A percentile compares a stretch with the other conserved stretches of the same genome.
phyloP scores from a whole-genome alignment of 2,329 filamentous ascomycete genomes.

The Colletotrichum sp. region DNA sequence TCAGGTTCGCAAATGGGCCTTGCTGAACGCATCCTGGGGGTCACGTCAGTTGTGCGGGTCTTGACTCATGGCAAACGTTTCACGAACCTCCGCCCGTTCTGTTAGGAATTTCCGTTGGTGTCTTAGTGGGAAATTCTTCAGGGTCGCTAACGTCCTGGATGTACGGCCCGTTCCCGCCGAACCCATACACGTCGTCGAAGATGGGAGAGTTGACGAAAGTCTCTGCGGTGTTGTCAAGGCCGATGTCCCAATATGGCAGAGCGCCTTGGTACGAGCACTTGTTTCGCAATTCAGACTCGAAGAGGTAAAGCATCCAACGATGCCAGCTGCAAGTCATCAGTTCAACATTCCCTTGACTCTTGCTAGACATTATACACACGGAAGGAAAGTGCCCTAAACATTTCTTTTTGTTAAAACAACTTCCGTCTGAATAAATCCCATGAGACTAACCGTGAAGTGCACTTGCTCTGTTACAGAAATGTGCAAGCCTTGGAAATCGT shows the following conservation, averaged over 20 bases:
- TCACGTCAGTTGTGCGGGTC: not conserved
- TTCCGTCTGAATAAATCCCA: not conserved
- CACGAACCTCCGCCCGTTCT: not conserved
- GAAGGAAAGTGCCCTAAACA: not conserved
- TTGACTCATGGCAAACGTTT: not conserved
- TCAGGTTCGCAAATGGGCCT: not conserved
- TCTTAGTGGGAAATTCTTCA: not conserved
- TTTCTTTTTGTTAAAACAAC: not conserved
- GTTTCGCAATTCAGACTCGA: not conserved
- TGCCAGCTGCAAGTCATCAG: not conserved
- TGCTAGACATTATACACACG: not conserved
- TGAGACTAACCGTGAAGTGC: slow-evolving; percentile 19
- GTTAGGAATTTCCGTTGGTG: not conserved
- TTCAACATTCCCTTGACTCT: not conserved
- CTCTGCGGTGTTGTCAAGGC: not conserved
- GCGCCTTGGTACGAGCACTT: not conserved
- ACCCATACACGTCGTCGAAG: not conserved
- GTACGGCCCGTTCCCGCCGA: not conserved
- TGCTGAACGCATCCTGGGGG: not conserved
- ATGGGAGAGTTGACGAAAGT: accelerated
- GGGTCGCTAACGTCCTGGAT: not conserved
- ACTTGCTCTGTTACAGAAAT: slow-evolving; percentile 25
- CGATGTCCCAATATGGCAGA: not conserved
- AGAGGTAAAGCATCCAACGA: not conserved
- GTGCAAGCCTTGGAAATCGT: slow-evolving; percentile 30